Base-by-base conservation (phyloP, 176 grass and related monocot species). In the Puya raimondii region DNA sequence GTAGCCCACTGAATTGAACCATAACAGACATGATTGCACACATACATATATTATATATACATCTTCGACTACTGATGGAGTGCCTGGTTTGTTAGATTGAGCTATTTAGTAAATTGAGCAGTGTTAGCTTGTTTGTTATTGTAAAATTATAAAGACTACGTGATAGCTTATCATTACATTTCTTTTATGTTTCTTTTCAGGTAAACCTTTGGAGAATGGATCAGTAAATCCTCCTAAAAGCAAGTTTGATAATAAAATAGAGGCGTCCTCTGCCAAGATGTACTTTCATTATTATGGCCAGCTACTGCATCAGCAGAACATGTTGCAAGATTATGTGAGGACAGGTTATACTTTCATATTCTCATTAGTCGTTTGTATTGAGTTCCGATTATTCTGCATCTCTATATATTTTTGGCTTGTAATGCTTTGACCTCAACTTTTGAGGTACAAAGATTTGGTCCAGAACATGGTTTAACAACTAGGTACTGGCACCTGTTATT, bases 251-350 rank as follows among this genome's bases (percentile, higher is more conserved):
- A 84, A 72, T 51, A 99, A 99, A 91, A 99, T 99, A 75, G 95
- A 99, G 78, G 80, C 95, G 49, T 91, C 95, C 0, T 99, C 95
- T 68, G 90, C 95, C 42, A 88, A 94, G 67, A 99, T 99, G 95
- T 99, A 99, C 80, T 99, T 99, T 65, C 95, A 99, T 70, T 99
- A 99, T 75, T 99, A 99, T 71, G 90, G 95, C 17, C 90, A 99
- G 64, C 72, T 99, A 72, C 69, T 99, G 71, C 95, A 99, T 82
- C 95, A 99, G 58, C 95, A 99, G 83, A 99, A 99, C 73, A 99
- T 99, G 95, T 81, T 99, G 73, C 95, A 99, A 84, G 95, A 99
- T 85, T 99, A 92, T 86, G 95, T 99, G 61, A 93, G 95, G 64
- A 99, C 95, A 86, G 95, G 95, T 94, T 42, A 16, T 78, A 26